These are phyloP conservation scores for Prunus kanzakura DNA, from an alignment of 306 rosid genomes.

Conservation along the genomic window DNA sequence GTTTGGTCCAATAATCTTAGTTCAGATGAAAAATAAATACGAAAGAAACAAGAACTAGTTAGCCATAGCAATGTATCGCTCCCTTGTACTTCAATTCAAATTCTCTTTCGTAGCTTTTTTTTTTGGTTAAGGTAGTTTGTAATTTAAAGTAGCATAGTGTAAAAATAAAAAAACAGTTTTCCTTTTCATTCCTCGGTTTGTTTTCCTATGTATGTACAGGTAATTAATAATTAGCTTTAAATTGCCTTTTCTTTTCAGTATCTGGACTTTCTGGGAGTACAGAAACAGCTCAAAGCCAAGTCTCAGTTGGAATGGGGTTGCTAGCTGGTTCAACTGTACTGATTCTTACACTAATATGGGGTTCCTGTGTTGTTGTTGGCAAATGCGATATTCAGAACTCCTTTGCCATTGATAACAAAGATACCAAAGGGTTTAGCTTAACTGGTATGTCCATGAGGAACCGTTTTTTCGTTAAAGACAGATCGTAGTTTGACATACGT, in stretches of 20 bases:
- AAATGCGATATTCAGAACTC: constrained; percentile 45
- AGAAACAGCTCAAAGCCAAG: constrained; percentile 62
- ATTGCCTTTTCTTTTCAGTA: constrained; percentile 27
- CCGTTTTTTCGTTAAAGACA: no score
- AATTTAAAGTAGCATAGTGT: no score
- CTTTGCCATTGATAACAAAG: constrained; percentile 29
- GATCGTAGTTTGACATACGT: no score
- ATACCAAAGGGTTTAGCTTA: constrained; percentile 49
- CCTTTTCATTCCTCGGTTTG: no score
- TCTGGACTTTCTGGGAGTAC: constrained; percentile 60
- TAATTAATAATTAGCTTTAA: neutral
- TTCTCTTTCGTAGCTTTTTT: no score
- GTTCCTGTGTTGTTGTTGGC: constrained; percentile 62
- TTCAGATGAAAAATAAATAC: no score
- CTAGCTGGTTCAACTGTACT: constrained; percentile 69
- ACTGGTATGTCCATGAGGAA: constrained; percentile 24
- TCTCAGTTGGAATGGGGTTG: constrained; percentile 69
- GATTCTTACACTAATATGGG: constrained; percentile 68
- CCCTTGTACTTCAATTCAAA: no score
- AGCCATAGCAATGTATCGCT: no score
- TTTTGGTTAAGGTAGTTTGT: no score
- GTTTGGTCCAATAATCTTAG: no score
- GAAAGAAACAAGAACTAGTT: no score
- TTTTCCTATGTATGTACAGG: neutral
- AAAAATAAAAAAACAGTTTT: no score